Conservation (phyloP, 1,284 basidiomycete species). For the Tilletia indica region DNA sequence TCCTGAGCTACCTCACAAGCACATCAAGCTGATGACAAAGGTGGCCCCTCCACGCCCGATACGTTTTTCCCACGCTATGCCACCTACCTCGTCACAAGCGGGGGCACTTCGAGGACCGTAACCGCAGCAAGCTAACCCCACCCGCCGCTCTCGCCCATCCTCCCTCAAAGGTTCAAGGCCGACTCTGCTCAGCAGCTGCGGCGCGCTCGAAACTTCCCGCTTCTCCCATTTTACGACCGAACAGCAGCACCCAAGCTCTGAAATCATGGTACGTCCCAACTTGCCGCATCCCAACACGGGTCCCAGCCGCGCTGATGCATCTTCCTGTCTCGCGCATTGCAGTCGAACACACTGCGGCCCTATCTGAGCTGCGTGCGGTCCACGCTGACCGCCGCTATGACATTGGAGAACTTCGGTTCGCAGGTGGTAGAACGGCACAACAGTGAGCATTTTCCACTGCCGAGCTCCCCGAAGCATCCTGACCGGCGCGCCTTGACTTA, state of each 20-base stretch:
- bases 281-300: background rate
- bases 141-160: no score
- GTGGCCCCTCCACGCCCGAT: background rate
- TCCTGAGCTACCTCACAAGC: no score
- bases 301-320: background rate
- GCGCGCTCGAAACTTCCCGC: no score
- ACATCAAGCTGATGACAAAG: background rate
- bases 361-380: constrained; percentile 94
- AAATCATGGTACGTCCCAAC: background rate
- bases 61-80: background rate
- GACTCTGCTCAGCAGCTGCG: no score
- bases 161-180: background rate
- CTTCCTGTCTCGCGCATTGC: background rate
- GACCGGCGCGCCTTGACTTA: no score
- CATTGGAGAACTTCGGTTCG: constrained; percentile 93
- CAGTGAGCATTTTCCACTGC: constrained; percentile 61
- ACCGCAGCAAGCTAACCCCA: no score
- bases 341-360: constrained; percentile 74
- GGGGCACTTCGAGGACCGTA: no score
- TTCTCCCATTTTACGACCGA: no score
- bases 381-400: constrained; percentile 93
- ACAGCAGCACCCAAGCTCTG: background rate
- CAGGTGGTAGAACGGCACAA: constrained; percentile 98
- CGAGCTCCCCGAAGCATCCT: no score
- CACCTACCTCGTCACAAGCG: background rate